Conservation (phyloP, 78 protist species). For the slime mould (Dictyostelium discoideum) region DNA sequence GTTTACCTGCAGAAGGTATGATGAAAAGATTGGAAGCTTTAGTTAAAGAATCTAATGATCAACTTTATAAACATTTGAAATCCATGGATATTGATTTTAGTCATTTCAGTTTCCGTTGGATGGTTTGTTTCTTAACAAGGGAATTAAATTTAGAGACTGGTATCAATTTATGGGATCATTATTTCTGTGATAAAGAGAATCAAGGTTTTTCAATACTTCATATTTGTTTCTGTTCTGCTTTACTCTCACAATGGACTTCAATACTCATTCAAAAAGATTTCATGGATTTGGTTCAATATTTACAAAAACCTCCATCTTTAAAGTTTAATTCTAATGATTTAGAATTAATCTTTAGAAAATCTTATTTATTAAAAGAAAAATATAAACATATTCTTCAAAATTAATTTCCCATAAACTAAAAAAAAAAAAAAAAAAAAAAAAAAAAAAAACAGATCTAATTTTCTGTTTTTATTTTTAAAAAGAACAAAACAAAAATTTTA, state of each 20-base stretch:
- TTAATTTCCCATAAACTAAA: neutral
- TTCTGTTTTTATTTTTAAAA: too few species aligned
- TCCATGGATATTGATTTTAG: constrained; percentile 41
- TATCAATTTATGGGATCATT: constrained; percentile 62
- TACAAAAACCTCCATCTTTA: constrained; percentile 49
- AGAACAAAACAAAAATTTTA: too few species aligned
- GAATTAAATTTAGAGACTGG: constrained; percentile 65
- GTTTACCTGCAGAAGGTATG: constrained; percentile 76
- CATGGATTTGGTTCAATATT: constrained; percentile 64
- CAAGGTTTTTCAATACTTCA: constrained; percentile 72
- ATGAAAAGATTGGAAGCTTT: constrained; percentile 46
- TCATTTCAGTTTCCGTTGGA: constrained; percentile 76
- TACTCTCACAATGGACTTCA: constrained; percentile 26
- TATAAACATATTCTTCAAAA: neutral
- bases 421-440: neutral
- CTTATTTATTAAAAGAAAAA: constrained; percentile 17
- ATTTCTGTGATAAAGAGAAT: constrained; percentile 54
- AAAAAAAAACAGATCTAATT: neutral
- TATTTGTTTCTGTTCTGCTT: constrained; percentile 54
- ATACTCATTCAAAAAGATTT: constrained; percentile 38
- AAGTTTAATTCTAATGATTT: neutral
- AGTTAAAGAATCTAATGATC: constrained; percentile 54
- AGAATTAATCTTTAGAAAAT: constrained; percentile 20
- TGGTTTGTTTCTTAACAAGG: constrained; percentile 69
- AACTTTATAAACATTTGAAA: constrained; percentile 47